Percentiles rank a stretch among this genome's conserved stretches.
phyloP scores from a whole-genome alignment of 2,329 filamentous ascomycete species.

The Biscogniauxia sp. region DNA sequence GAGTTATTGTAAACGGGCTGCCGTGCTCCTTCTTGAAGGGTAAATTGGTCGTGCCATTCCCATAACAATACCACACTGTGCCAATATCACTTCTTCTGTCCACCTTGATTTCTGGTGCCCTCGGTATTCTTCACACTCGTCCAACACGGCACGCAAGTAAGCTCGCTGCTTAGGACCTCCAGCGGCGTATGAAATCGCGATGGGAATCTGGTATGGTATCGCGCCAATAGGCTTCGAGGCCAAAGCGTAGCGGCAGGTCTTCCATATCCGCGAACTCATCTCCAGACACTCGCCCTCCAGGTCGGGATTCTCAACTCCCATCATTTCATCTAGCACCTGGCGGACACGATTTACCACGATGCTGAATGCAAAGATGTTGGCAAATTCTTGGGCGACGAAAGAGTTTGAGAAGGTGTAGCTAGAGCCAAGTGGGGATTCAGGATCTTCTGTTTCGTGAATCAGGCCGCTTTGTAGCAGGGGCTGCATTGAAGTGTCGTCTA shows the following conservation, averaged over 20 bases:
- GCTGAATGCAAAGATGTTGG: constrained; percentile 7
- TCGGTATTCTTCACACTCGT: constrained; percentile 4
- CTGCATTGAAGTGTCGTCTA: constrained; percentile 7
- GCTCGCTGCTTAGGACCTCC: constrained; percentile 1
- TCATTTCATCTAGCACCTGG: constrained; percentile 10
- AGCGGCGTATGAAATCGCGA: constrained; percentile 8
- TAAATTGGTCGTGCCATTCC: not conserved
- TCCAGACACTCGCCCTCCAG: constrained; percentile 8
- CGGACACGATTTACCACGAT: constrained; percentile 8
- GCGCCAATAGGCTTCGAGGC: constrained; percentile 9
- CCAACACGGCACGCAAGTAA: constrained; percentile 6
- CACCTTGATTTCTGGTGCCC: constrained; percentile 1
- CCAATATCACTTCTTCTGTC: constrained; percentile 6
- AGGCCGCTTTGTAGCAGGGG: constrained; percentile 5
- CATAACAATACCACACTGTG: constrained; percentile 2
- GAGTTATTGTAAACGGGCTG: no score
- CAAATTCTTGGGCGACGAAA: constrained; percentile 7
- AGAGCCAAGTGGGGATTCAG: constrained; percentile 3
- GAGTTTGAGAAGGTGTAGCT: constrained; percentile 10
- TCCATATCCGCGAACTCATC: constrained; percentile 10
- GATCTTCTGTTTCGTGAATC: constrained; percentile 8
- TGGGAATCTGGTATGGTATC: constrained; percentile 4
- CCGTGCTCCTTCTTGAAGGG: no score
- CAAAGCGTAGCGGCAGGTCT: constrained; percentile 7
- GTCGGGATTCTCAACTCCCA: constrained; percentile 3